Percentiles rank a stretch among this genome's conserved stretches.
These are phyloP conservation scores for Danielia reshetovae DNA, from an alignment of 805 yeast species.

Conservation along the genomic window DNA sequence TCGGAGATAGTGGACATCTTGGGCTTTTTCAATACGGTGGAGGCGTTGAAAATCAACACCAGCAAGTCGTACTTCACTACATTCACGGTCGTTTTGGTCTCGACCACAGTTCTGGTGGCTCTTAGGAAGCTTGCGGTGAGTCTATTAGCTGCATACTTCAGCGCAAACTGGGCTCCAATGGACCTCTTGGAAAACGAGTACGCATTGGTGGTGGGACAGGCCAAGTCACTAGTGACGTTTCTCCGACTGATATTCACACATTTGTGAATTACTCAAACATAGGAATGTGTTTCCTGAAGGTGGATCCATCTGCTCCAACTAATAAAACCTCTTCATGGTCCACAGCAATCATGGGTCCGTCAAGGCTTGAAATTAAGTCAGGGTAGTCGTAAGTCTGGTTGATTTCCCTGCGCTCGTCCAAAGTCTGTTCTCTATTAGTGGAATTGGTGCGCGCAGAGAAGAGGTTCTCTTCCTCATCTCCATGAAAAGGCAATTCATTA, in stretches of 20 bases:
- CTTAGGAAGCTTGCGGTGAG: constrained; percentile 9
- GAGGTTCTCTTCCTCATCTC: constrained; percentile 20
- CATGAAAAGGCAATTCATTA: constrained; percentile 27
- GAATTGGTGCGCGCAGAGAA: constrained; percentile 1
- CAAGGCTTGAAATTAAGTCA: constrained; percentile 60
- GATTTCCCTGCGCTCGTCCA: constrained; percentile 75
- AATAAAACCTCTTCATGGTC: constrained; percentile 44
- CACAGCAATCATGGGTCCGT: constrained; percentile 80
- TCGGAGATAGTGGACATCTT: constrained; percentile 55
- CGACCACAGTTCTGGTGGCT: constrained; percentile 8
- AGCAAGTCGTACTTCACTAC: constrained; percentile 7
- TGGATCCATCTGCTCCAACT: constrained; percentile 27
- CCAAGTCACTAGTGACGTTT: neutral
- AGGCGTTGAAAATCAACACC: constrained; percentile 37
- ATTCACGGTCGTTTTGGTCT: constrained; percentile 2
- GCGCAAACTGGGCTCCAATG: no score
- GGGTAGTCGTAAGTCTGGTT: constrained; percentile 78
- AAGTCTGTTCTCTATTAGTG: constrained; percentile 41
- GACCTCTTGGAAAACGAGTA: neutral
- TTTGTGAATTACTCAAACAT: constrained; percentile 9
- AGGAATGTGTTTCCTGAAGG: constrained; percentile 20
- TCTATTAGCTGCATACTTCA: neutral
- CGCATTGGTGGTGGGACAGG: neutral
- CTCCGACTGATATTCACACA: neutral
- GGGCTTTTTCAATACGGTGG: constrained; percentile 60